Percentiles rank a stretch among this genome's conserved stretches.
These are phyloP conservation scores for Mentha longifolia DNA, from an alignment of 257 asterid genomes.

Conservation along the genomic window DNA sequence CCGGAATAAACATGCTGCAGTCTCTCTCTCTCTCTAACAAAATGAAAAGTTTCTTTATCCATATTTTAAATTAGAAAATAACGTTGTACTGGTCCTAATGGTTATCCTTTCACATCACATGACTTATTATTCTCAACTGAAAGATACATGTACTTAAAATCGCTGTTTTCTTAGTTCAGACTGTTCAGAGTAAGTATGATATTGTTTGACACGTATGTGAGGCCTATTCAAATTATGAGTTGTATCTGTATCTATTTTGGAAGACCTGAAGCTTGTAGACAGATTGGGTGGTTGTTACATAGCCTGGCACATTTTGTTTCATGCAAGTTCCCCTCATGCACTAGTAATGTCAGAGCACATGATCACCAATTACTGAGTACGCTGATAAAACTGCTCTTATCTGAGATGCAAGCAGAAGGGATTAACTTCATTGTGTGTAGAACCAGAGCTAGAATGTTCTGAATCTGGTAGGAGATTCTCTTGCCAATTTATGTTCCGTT, in stretches of 20 bases:
- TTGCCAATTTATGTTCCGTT: neutral
- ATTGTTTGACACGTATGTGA: slow-evolving; percentile 2
- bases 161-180: neutral
- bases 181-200: neutral
- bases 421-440: slow-evolving; percentile 8
- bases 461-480: slow-evolving; percentile 6
- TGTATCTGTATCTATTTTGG: slow-evolving; percentile 6
- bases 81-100: neutral
- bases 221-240: neutral
- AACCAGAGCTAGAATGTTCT: slow-evolving; percentile 8
- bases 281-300: neutral
- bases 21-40: slow-evolving; percentile 4
- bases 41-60: neutral
- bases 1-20: neutral
- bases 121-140: neutral
- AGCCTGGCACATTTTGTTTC: slow-evolving; percentile 2
- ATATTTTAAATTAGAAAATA: neutral
- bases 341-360: neutral
- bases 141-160: neutral
- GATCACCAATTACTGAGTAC: neutral
- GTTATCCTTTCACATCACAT: slow-evolving; percentile 12
- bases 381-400: neutral
- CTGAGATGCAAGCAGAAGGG: neutral
- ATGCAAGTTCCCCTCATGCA: neutral
- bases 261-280: slow-evolving; percentile 8